Conservation (phyloP, 176 grass and related monocot species). For the Cenchrus americanus region DNA sequence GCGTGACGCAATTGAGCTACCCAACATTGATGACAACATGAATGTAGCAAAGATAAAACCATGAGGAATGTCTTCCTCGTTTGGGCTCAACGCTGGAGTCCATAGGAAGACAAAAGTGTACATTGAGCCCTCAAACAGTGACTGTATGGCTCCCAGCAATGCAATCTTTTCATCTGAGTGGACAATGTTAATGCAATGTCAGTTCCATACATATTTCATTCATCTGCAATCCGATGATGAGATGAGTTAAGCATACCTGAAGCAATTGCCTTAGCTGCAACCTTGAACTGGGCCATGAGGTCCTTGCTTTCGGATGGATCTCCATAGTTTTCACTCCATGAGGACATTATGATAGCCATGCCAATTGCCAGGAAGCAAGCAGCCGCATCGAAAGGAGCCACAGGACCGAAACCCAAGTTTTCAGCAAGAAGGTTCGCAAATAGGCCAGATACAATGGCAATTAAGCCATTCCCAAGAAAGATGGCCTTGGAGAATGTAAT, state of each 20-base stretch:
- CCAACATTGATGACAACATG: constrained; percentile 98
- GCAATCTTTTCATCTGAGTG: constrained; percentile 95
- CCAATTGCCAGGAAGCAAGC: constrained; percentile 89
- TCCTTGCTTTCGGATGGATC: constrained; percentile 88
- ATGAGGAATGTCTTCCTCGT: constrained; percentile 89
- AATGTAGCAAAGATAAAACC: constrained; percentile 99
- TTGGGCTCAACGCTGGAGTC: constrained; percentile 92
- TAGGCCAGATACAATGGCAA: constrained; percentile 83
- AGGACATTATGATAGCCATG: constrained; percentile 88
- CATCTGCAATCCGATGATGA: neutral
- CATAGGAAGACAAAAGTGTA: constrained; percentile 97
- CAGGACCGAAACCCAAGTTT: constrained; percentile 89
- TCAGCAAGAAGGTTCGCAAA: constrained; percentile 82
- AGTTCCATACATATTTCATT: neutral
- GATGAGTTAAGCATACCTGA: constrained; percentile 58
- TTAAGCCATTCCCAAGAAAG: constrained; percentile 90
- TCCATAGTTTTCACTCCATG: constrained; percentile 94
- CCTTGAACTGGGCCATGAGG: constrained; percentile 84
- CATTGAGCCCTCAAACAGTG: constrained; percentile 94
- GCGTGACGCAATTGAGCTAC: constrained; percentile 84
- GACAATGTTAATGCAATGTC: neutral
- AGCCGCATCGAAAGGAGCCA: constrained; percentile 94
- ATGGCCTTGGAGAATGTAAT: constrained; percentile 99
- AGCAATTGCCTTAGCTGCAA: constrained; percentile 91
- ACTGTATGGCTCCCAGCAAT: constrained; percentile 95